Base-by-base conservation (phyloP, 345 rosid species). In the Rhizophora apiculata region DNA sequence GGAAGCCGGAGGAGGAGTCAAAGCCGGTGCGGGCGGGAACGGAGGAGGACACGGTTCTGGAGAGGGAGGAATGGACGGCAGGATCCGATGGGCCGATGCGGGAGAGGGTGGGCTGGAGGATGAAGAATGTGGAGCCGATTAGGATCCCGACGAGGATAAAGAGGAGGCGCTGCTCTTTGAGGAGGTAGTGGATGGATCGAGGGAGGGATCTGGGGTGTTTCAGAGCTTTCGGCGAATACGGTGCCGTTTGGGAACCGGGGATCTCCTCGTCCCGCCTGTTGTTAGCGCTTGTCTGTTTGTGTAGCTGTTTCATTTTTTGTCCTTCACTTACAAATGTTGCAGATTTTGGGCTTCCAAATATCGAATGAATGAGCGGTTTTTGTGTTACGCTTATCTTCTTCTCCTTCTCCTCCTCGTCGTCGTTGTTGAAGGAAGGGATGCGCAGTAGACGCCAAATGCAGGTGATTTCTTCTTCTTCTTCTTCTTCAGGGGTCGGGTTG, bases 91-190 rank as follows among this genome's bases (percentile, higher is more conserved):
- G 82, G 62, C 79, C 82, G 36, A 89, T 62, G 36, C 88, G 89
- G 56, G 96, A 89, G 68, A 95, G 96, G 22, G 88, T 82, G 34
- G 99, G 99, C 74, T 89, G 93, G 66, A 95, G 84, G 72, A 95
- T 81, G 88, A 95, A 95, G 88, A 92, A 95, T 3, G 96, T 84
- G 73, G 99, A 90, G 63, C 94, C 99, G 72, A 92, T 95, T 39
- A 92, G 79, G 80, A 95, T 83, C 57, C 99, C 97, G 66, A 91
- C 91, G 80, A 95, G 89, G 74, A 95, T 87, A 86, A 91, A 95
- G 65, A 95, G 84, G 54, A 95, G 87, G 19, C 99, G 85, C 71
- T 92, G 99, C 61, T 95, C 99, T 39, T 79, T 84, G 86, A 95
- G 74, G 79, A 95, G 79, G 80, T 95, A 95, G 68, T 86, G 75